Conservation (phyloP, 768 basidiomycete genomes). For the Hysterangium stoloniferum region DNA sequence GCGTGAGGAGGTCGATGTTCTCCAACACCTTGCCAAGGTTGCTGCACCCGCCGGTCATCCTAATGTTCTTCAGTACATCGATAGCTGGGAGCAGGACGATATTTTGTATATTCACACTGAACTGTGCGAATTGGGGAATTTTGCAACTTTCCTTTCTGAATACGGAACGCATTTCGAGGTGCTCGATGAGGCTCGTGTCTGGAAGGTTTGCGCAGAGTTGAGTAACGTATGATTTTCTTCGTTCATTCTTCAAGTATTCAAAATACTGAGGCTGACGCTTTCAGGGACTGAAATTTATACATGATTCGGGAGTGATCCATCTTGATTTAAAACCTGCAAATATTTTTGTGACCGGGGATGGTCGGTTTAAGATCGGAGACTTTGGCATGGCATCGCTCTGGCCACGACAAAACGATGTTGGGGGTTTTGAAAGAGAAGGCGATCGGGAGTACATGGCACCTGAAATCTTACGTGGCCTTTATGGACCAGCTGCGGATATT, state of each 20-base stretch:
- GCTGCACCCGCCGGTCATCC: slow-evolving; percentile 46
- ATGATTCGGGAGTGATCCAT: slow-evolving; percentile 83
- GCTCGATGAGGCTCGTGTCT: slow-evolving; percentile 87
- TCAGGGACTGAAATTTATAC: slow-evolving; percentile 84
- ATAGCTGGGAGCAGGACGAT: slow-evolving; percentile 94
- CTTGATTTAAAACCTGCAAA: slow-evolving; percentile 97
- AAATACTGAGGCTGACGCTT: not conserved
- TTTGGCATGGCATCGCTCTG: slow-evolving; percentile 98
- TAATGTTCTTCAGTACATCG: slow-evolving; percentile 81
- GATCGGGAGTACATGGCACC: slow-evolving; percentile 96
- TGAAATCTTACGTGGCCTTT: slow-evolving; percentile 86
- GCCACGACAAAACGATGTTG: slow-evolving; percentile 48
- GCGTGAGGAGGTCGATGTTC: slow-evolving; percentile 89
- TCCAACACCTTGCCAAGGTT: slow-evolving; percentile 60
- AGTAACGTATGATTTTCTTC: slow-evolving; percentile 58
- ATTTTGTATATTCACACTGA: slow-evolving; percentile 89
- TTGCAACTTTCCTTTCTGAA: slow-evolving; percentile 85
- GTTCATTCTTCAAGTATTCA: not conserved
- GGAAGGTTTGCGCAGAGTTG: slow-evolving; percentile 92
- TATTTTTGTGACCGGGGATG: slow-evolving; percentile 81
- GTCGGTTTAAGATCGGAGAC: slow-evolving; percentile 93
- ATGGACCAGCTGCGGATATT: slow-evolving; percentile 91
- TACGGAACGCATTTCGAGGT: slow-evolving; percentile 79
- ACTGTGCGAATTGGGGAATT: slow-evolving; percentile 88
- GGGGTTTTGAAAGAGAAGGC: slow-evolving; percentile 85